Evolutionary conservation across 2,329 filamentous ascomycete genomes (phyloP).

Genomic region (Keithomyces neogunnii): DNA sequence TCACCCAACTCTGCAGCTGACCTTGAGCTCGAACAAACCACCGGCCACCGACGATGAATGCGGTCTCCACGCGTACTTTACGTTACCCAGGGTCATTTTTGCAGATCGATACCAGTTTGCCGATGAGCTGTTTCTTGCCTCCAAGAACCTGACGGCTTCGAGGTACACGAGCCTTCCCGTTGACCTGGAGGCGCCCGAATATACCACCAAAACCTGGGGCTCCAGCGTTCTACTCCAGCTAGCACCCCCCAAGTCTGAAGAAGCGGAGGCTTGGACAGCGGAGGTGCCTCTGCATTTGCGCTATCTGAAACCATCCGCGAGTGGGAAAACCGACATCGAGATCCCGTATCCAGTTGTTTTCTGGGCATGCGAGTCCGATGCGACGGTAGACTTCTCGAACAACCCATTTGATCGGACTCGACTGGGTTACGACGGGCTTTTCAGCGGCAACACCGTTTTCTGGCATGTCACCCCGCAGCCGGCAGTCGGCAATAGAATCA

Average conservation of each 20-base stretch:
- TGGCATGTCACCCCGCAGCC: conserved; percentile 63
- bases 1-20: conserved; percentile 71
- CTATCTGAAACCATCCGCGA: conserved; percentile 58
- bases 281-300: conserved; percentile 78
- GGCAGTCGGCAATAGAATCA: conserved; percentile 27
- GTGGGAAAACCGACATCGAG: conserved; percentile 45
- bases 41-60: conserved; percentile 52
- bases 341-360: conserved; percentile 79
- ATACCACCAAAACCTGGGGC: conserved; percentile 70
- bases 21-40: conserved; percentile 44
- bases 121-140: conserved; percentile 67
- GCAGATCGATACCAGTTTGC: conserved; percentile 79
- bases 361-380: conserved; percentile 72
- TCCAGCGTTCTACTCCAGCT: conserved; percentile 71
- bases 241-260: conserved; percentile 36
- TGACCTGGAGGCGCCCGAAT: conserved; percentile 85
- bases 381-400: conserved; percentile 56
- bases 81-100: conserved; percentile 73
- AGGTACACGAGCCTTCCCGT: conserved; percentile 65
- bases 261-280: conserved; percentile 48
- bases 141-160: conserved; percentile 66
- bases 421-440: conserved; percentile 78
- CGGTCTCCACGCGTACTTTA: conserved; percentile 70
- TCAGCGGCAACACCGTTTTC: conserved; percentile 69
- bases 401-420: conserved; percentile 83